A percentile compares a stretch with the other conserved stretches of the same genome.
Evolutionary conservation across 2,329 filamentous ascomycete species (phyloP).

Genomic region (Neocucurbitaria cava): DNA sequence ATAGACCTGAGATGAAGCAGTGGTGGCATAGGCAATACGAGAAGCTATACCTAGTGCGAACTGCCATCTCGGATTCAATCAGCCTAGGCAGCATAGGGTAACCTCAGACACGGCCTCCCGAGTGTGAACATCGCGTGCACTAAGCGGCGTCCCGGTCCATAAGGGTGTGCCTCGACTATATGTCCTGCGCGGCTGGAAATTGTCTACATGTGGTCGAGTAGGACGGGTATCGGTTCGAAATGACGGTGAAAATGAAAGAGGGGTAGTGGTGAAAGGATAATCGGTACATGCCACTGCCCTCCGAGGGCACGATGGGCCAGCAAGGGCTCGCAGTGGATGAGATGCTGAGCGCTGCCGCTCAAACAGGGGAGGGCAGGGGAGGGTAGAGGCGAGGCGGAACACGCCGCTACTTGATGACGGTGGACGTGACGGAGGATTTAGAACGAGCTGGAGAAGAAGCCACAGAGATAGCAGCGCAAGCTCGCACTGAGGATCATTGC

Average conservation of each 20-base stretch:
- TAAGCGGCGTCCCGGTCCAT: constrained; percentile 14
- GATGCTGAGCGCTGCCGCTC: neutral
- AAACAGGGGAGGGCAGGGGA: neutral
- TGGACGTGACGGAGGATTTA: neutral
- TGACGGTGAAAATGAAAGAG: constrained; percentile 10
- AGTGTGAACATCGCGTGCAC: neutral
- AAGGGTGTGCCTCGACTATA: constrained; percentile 20
- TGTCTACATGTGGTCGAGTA: constrained; percentile 4
- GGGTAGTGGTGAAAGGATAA: neutral
- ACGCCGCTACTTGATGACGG: neutral
- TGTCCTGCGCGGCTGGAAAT: constrained; percentile 16
- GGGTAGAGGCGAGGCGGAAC: neutral
- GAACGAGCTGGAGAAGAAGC: neutral
- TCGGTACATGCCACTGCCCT: neutral
- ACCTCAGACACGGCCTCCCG: constrained; percentile 3
- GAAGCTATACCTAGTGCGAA: constrained; percentile 5
- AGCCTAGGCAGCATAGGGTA: neutral
- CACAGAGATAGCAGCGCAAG: too few species aligned
- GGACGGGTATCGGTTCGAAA: constrained; percentile 6
- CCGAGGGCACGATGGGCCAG: neutral
- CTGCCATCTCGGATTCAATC: neutral
- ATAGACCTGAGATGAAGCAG: constrained; percentile 1
- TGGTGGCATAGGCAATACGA: constrained; percentile 4
- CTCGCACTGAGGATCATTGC: too few species aligned
- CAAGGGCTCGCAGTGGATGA: neutral